These are phyloP conservation scores for Aspergillus steynii DNA, from an alignment of 495 filamentous ascomycete genomes.

Conservation along the genomic window DNA sequence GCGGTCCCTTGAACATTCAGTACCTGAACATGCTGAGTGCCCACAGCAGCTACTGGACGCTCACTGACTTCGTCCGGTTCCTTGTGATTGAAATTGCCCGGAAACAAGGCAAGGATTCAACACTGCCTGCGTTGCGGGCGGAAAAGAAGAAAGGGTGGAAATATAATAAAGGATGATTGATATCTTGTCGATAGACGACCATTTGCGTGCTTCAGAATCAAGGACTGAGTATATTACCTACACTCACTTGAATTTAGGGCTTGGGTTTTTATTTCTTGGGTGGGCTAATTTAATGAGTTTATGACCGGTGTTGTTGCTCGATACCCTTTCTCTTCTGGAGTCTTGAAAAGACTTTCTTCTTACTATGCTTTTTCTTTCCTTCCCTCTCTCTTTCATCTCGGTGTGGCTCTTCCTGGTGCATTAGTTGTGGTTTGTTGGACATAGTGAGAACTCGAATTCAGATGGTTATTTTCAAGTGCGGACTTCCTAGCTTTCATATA, in stretches of 20 bases:
- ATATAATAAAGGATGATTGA: conserved; percentile 30
- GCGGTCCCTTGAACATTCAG: conserved; percentile 85
- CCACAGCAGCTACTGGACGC: conserved; percentile 93
- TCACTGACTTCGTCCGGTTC: conserved; percentile 81
- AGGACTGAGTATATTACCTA: no score
- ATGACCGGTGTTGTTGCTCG: neutral
- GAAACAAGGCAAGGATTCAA: conserved; percentile 65
- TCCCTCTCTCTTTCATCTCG: neutral
- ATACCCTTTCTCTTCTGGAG: conserved; percentile 3
- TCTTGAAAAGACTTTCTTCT: neutral
- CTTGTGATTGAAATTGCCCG: conserved; percentile 85
- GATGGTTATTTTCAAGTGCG: no score
- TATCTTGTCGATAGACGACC: neutral
- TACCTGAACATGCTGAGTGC: conserved; percentile 97
- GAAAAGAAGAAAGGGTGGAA: conserved; percentile 65
- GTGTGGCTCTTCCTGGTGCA: neutral
- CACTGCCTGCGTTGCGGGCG: conserved; percentile 68
- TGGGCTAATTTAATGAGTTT: neutral
- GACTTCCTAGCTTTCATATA: no score
- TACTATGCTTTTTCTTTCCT: conserved; percentile 15
- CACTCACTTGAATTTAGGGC: no score
- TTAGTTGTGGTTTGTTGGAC: neutral
- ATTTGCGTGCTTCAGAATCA: no score
- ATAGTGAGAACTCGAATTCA: no score
- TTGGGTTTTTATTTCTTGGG: no score